Evolutionary conservation across 768 basidiomycete species (phyloP).

Genomic region (Boletus subparvulus): DNA sequence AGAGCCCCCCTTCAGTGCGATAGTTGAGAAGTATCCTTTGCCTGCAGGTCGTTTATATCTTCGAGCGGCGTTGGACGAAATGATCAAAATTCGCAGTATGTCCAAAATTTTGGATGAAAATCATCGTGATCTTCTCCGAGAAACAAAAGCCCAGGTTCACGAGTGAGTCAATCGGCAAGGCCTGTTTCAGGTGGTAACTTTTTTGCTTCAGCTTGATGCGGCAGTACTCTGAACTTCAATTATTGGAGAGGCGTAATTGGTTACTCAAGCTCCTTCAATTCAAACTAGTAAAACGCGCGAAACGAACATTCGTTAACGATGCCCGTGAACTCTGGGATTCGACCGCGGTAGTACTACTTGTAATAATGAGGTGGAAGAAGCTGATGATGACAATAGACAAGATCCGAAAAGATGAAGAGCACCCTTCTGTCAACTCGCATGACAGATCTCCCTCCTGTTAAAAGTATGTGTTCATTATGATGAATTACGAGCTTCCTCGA

Average conservation of each 20-base stretch:
- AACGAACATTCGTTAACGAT: not conserved
- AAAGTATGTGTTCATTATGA: not conserved
- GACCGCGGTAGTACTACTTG: not conserved
- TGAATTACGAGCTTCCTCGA: not conserved
- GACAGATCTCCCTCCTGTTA: not conserved
- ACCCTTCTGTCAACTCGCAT: not conserved
- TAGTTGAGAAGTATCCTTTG: not conserved
- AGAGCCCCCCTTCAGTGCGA: not conserved
- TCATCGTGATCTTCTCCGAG: not conserved
- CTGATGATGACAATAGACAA: not conserved
- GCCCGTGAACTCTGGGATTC: not conserved
- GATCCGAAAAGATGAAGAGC: constrained; percentile 5
- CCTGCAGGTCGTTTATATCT: constrained; percentile 4
- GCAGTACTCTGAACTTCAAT: not conserved
- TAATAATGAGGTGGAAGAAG: too few relatives aligned
- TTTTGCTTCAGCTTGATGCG: not conserved
- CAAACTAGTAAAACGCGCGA: not conserved
- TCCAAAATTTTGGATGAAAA: not conserved
- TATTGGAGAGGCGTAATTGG: not conserved
- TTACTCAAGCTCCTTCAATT: not conserved
- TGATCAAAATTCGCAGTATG: not conserved
- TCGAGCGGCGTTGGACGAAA: not conserved
- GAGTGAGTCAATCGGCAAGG: not conserved
- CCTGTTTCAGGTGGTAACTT: not conserved
- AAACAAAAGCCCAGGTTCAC: too few relatives aligned